A percentile compares a stretch with the other conserved stretches of the same genome.
Evolutionary conservation across 345 rosid genomes (phyloP).

Genomic region (Camelina laxa): DNA sequence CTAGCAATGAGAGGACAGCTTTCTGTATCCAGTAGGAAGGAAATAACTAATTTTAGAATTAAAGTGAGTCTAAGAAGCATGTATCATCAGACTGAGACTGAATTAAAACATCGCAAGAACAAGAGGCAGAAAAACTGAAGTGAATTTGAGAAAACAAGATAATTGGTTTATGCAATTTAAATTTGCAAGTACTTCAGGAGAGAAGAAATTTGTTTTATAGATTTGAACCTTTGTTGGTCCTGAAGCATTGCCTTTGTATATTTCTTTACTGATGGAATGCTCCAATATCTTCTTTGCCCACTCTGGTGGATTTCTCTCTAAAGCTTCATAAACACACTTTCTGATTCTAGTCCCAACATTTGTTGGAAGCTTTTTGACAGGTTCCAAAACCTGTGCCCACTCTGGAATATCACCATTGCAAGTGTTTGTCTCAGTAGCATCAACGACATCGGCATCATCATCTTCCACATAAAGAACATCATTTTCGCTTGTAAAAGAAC

Average conservation of each 20-base stretch:
- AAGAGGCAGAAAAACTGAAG: conserved; percentile 20
- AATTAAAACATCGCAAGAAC: conserved; percentile 19
- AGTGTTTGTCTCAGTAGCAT: conserved; percentile 54
- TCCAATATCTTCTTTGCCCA: conserved; percentile 89
- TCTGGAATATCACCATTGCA: conserved; percentile 71
- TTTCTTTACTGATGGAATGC: conserved; percentile 93
- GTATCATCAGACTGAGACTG: conserved; percentile 26
- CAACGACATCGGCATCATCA: conserved; percentile 60
- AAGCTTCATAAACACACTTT: conserved; percentile 85
- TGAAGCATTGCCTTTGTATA: conserved; percentile 98
- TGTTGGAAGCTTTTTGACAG: conserved; percentile 95
- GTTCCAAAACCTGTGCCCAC: conserved; percentile 83
- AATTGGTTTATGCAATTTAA: conserved; percentile 27
- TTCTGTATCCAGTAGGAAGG: conserved; percentile 68
- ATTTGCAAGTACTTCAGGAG: conserved; percentile 26
- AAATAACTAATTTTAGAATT: conserved; percentile 22
- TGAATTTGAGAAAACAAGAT: conserved; percentile 8
- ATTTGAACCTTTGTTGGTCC: conserved; percentile 94
- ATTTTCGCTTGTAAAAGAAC: conserved; percentile 59
- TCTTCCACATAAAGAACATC: conserved; percentile 71
- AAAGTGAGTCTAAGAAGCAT: conserved; percentile 21
- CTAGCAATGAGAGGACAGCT: conserved; percentile 94
- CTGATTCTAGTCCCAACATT: conserved; percentile 99
- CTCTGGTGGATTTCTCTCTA: conserved; percentile 83
- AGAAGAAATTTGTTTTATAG: conserved; percentile 32